phyloP scores from a whole-genome alignment of 805 yeast species.

The Candida manassasensis region DNA sequence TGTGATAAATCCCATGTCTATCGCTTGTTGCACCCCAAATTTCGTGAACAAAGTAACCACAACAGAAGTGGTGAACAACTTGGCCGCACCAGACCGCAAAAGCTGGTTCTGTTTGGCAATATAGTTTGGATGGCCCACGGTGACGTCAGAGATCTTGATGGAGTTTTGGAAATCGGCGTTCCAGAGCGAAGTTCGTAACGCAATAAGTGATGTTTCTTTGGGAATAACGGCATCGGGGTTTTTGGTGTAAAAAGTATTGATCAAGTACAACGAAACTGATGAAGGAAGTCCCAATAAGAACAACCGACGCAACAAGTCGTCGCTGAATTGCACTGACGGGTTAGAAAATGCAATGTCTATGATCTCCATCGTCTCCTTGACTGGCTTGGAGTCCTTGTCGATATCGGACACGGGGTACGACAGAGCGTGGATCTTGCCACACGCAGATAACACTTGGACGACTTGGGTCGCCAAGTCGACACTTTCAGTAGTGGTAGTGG shows the following conservation, averaged over 20 bases:
- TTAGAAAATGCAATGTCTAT: constrained; percentile 8
- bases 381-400: constrained; percentile 8
- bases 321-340: constrained; percentile 15
- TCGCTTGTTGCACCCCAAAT: constrained; percentile 36
- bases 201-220: constrained; percentile 48
- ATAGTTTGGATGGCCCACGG: constrained; percentile 56
- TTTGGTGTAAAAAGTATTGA: constrained; percentile 21
- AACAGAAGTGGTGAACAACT: constrained; percentile 27
- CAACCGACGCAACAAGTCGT: constrained; percentile 21
- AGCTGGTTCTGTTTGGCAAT: constrained; percentile 27
- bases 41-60: constrained; percentile 35
- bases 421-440: neutral
- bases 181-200: constrained; percentile 56
- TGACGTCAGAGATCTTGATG: constrained; percentile 51
- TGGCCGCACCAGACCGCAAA: constrained; percentile 25
- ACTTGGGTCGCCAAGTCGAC: neutral
- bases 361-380: constrained; percentile 3
- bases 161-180: constrained; percentile 56
- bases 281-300: constrained; percentile 33
- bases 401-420: constrained; percentile 2
- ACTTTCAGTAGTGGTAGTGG: neutral
- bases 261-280: constrained; percentile 22
- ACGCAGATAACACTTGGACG: constrained; percentile 3
- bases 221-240: constrained; percentile 27
- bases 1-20: constrained; percentile 37